These are phyloP conservation scores for Acanthamoeba divionensis DNA, from an alignment of 208 protist genomes.

Conservation along the genomic window DNA sequence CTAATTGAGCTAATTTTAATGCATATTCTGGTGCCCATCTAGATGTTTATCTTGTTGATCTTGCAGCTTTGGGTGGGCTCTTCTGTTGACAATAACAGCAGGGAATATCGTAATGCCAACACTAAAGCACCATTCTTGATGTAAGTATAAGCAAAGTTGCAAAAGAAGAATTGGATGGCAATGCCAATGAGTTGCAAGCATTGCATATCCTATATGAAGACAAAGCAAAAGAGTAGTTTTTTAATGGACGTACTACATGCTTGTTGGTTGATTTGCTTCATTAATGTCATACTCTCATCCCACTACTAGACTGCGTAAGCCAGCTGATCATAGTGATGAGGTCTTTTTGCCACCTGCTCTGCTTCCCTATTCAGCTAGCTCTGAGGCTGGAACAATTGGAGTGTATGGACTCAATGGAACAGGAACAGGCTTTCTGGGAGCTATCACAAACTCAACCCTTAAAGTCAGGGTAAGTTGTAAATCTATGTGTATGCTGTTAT, in stretches of 20 bases:
- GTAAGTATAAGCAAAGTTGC: too few relatives aligned
- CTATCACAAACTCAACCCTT: background rate
- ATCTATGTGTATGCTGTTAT: too few relatives aligned
- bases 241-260: too few relatives aligned
- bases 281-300: too few relatives aligned
- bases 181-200: too few relatives aligned
- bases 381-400: background rate
- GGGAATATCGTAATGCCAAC: background rate
- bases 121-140: background rate
- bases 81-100: background rate
- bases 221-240: too few relatives aligned
- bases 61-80: background rate
- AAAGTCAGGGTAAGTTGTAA: background rate
- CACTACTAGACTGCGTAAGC: too few relatives aligned
- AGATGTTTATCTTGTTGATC: slow-evolving; percentile 25
- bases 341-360: background rate
- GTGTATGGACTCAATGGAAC: background rate
- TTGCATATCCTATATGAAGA: too few relatives aligned
- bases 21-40: background rate
- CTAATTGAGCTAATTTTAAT: background rate
- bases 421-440: slow-evolving; percentile 7
- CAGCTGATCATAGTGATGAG: too few relatives aligned
- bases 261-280: too few relatives aligned
- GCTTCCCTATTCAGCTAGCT: background rate
- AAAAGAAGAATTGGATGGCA: too few relatives aligned